Percentiles rank a stretch among this genome's conserved stretches.
Evolutionary conservation across 345 rosid species (phyloP).

Genomic region (Laguncularia racemosa): DNA sequence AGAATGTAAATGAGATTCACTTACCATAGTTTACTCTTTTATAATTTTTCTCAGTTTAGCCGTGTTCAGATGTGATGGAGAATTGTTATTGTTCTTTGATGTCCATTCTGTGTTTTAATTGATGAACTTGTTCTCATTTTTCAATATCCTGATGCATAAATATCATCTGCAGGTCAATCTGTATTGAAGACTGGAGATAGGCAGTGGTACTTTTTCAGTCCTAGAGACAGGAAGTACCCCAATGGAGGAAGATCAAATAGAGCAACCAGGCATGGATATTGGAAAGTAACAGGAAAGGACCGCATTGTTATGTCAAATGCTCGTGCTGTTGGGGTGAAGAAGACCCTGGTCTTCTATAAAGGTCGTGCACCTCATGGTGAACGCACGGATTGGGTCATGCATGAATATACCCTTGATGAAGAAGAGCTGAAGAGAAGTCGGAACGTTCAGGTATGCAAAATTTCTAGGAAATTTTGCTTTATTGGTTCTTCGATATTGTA

Average conservation of each 20-base stretch:
- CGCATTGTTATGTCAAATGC: conserved; percentile 42
- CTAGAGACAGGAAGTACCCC: conserved; percentile 83
- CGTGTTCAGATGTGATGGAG: no score
- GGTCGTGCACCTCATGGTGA: conserved; percentile 82
- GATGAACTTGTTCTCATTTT: not conserved
- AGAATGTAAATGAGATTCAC: no score
- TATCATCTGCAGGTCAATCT: conserved; percentile 38
- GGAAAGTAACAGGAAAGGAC: conserved; percentile 94
- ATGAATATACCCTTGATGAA: conserved; percentile 73
- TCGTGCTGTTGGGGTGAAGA: conserved; percentile 65
- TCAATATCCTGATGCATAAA: not conserved
- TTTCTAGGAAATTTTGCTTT: not conserved
- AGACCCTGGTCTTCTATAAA: conserved; percentile 73
- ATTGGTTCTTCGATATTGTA: not conserved
- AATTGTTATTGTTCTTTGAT: no score
- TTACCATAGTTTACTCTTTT: no score
- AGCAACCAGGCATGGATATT: conserved; percentile 65
- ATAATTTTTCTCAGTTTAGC: no score
- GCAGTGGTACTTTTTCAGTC: conserved; percentile 89
- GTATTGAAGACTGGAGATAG: conserved; percentile 70
- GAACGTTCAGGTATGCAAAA: conserved; percentile 47
- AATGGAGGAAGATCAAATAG: conserved; percentile 85
- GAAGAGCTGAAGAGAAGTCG: conserved; percentile 66
- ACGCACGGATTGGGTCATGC: conserved; percentile 98
- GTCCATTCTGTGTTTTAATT: not conserved